These are phyloP conservation scores for Neonectria sp. DNA, from an alignment of 2,329 filamentous ascomycete genomes.

Conservation along the genomic window DNA sequence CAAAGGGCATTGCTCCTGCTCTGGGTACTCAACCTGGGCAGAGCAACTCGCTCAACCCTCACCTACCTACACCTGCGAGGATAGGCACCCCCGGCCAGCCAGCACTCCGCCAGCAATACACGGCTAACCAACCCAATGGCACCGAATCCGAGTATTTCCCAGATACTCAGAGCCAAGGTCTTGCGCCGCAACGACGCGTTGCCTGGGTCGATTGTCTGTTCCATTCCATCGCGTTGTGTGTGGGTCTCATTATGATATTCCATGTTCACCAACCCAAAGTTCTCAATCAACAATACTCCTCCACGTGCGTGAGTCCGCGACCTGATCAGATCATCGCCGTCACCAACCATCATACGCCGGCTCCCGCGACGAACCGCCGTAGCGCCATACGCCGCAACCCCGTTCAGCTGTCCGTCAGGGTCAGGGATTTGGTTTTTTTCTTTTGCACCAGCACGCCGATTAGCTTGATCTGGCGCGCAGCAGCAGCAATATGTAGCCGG, in stretches of 20 bases:
- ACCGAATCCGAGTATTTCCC: not conserved
- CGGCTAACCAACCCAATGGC: conserved; percentile 6
- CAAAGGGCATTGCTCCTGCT: conserved; percentile 21
- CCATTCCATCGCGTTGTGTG: not conserved
- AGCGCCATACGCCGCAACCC: conserved; percentile 19
- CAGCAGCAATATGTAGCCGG: conserved; percentile 16
- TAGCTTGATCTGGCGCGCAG: conserved; percentile 16
- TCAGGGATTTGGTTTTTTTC: not conserved
- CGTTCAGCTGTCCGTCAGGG: conserved; percentile 13
- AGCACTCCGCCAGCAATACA: not conserved
- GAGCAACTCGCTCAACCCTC: conserved; percentile 4
- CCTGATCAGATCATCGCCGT: conserved; percentile 18
- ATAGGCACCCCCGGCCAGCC: conserved; percentile 15
- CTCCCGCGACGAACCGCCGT: conserved; percentile 20
- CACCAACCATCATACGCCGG: not conserved
- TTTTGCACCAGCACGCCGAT: not conserved
- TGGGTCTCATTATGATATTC: not conserved
- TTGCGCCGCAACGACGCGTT: conserved; percentile 18
- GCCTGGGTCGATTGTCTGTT: conserved; percentile 13
- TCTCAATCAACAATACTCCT: too few relatives aligned
- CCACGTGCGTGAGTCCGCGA: too few relatives aligned
- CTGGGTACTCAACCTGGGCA: not conserved
- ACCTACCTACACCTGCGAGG: conserved; percentile 4
- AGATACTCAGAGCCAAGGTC: not conserved
- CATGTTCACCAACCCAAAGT: not conserved